A percentile compares a stretch with the other conserved stretches of the same genome.
phyloP scores from a whole-genome alignment of 2,329 filamentous ascomycete species.

The Talaromyces sp. region DNA sequence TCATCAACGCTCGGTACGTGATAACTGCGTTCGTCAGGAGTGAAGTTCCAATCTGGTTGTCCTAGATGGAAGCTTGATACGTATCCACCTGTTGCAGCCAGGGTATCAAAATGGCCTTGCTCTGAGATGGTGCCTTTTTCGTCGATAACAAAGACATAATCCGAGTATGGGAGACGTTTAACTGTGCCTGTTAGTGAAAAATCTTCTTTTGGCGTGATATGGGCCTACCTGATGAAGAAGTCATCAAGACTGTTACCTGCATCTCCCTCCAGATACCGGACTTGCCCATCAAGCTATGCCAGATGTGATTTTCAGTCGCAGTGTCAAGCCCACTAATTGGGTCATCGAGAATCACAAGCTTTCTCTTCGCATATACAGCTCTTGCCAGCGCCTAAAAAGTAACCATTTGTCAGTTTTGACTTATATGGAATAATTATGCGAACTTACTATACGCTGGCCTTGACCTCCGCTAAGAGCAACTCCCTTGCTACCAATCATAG shows the following conservation, averaged over 20 bases:
- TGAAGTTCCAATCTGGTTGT: conserved; percentile 34
- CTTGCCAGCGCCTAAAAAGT: conserved; percentile 36
- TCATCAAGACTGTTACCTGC: conserved; percentile 20
- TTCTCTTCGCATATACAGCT: conserved; percentile 48
- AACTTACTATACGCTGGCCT: conserved; percentile 49
- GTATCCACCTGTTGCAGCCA: conserved; percentile 41
- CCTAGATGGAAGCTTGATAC: conserved; percentile 41
- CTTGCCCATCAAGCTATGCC: conserved; percentile 22
- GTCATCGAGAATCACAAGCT: conserved; percentile 21
- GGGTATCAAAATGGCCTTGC: conserved; percentile 41
- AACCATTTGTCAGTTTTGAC: not conserved
- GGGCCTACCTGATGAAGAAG: conserved; percentile 21
- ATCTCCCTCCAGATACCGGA: conserved; percentile 20
- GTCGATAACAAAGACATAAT: conserved; percentile 44
- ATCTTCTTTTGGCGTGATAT: no score
- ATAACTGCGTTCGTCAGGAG: conserved; percentile 21
- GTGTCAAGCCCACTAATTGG: conserved; percentile 23
- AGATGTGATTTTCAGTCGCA: conserved; percentile 23
- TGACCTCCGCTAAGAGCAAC: conserved; percentile 55
- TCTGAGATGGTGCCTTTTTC: conserved; percentile 41
- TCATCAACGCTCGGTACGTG: conserved; percentile 19
- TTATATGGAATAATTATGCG: no score
- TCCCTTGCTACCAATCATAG: conserved; percentile 53
- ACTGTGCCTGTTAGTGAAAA: conserved; percentile 22
- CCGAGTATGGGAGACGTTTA: conserved; percentile 43